phyloP scores from a whole-genome alignment of 2,329 filamentous ascomycete genomes.

The Eutypa lata region DNA sequence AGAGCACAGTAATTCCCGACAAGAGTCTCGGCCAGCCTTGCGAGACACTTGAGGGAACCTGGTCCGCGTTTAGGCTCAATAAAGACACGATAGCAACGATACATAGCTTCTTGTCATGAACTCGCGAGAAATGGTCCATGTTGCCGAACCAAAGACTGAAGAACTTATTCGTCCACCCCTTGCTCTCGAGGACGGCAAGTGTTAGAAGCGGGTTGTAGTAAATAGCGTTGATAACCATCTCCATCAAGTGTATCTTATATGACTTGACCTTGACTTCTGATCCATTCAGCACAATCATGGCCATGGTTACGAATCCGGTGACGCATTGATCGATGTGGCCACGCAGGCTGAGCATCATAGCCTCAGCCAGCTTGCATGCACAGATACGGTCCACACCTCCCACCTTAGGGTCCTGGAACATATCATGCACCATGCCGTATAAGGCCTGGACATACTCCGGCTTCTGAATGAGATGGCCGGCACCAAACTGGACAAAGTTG shows the following conservation, averaged over 20 bases:
- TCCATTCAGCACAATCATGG: slow-evolving; percentile 76
- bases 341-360: slow-evolving; percentile 92
- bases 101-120: slow-evolving; percentile 98
- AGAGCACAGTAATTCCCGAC: slow-evolving; percentile 81
- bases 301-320: slow-evolving; percentile 82
- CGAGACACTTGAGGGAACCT: slow-evolving; percentile 88
- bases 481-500: slow-evolving; percentile 95
- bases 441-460: slow-evolving; percentile 84
- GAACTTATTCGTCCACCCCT: slow-evolving; percentile 97
- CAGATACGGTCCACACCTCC: slow-evolving; percentile 93
- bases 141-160: slow-evolving; percentile 98
- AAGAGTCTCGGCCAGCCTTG: slow-evolving; percentile 92
- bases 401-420: slow-evolving; percentile 90
- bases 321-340: slow-evolving; percentile 86
- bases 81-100: slow-evolving; percentile 90
- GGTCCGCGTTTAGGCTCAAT: slow-evolving; percentile 72
- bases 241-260: slow-evolving; percentile 94
- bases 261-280: slow-evolving; percentile 85
- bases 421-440: slow-evolving; percentile 90
- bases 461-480: slow-evolving; percentile 74
- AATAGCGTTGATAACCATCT: slow-evolving; percentile 97
- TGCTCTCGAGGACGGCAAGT: slow-evolving; percentile 82
- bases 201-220: slow-evolving; percentile 92
- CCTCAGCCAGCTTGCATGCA: slow-evolving; percentile 94
- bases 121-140: slow-evolving; percentile 88